Percentiles rank a stretch among this genome's conserved stretches.
These are phyloP conservation scores for Mycena rosella DNA, from an alignment of 768 basidiomycete genomes.

Conservation along the genomic window DNA sequence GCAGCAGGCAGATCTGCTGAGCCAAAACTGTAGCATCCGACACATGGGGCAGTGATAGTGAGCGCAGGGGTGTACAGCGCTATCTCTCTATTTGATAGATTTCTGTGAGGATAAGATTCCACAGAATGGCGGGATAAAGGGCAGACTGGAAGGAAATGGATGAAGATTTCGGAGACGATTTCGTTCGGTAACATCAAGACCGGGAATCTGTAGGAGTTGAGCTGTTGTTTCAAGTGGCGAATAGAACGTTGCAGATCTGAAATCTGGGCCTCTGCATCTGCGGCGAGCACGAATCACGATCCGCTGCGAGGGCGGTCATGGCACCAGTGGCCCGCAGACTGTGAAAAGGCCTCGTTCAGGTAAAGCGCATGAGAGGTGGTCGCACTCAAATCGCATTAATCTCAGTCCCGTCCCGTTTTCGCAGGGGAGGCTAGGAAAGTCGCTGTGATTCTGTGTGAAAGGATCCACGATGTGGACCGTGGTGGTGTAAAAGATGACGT, in stretches of 20 bases:
- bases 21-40: neutral
- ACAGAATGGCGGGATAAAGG: neutral
- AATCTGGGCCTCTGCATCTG: neutral
- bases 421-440: no score
- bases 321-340: no score
- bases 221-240: neutral
- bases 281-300: neutral
- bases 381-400: no score
- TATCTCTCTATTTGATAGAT: slow-evolving; percentile 12
- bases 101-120: neutral
- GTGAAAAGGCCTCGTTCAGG: no score
- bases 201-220: neutral
- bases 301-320: neutral
- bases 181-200: slow-evolving; percentile 21
- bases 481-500: no score
- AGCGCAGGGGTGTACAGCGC: slow-evolving; percentile 6
- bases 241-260: neutral
- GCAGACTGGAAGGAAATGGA: slow-evolving; percentile 18
- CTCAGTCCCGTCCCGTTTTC: no score
- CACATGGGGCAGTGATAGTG: neutral
- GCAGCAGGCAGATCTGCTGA: slow-evolving; percentile 1
- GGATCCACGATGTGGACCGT: no score
- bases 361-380: no score
- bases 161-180: slow-evolving; percentile 19
- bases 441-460: no score